These are phyloP conservation scores for Leishmania aethiopica DNA, from an alignment of 208 protist genomes.

Conservation along the genomic window DNA sequence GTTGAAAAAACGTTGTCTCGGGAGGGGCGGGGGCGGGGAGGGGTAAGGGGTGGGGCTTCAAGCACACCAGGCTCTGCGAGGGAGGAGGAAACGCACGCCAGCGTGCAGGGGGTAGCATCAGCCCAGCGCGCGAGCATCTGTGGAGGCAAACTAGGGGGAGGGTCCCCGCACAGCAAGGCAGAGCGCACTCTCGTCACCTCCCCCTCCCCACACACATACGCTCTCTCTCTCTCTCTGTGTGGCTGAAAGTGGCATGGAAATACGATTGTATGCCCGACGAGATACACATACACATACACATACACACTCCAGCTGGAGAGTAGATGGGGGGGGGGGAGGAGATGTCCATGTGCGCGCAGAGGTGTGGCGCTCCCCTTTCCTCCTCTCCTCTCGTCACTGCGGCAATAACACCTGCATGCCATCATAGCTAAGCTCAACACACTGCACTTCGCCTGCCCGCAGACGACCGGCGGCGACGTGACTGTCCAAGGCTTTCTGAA, in stretches of 20 bases:
- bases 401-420: conserved; percentile 61
- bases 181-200: background rate
- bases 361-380: background rate
- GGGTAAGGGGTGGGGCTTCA: background rate
- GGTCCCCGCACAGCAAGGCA: background rate
- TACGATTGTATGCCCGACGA: background rate
- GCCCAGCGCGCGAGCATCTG: background rate
- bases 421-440: conserved; percentile 70
- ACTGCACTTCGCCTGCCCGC: conserved; percentile 38
- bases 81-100: background rate
- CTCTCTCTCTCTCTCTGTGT: background rate
- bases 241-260: background rate
- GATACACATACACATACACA: background rate
- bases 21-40: background rate
- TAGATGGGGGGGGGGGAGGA: background rate
- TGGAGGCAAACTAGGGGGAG: background rate
- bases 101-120: background rate
- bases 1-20: background rate
- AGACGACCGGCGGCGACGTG: conserved; percentile 32
- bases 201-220: background rate
- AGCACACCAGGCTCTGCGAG: background rate
- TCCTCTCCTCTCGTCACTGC: conserved; percentile 20
- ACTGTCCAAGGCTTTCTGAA: conserved; percentile 39
- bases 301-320: background rate
- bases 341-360: background rate